A percentile compares a stretch with the other conserved stretches of the same genome.
phyloP scores from a whole-genome alignment of 202 grass and related monocot species.

The Cymbopogon flexuosus region DNA sequence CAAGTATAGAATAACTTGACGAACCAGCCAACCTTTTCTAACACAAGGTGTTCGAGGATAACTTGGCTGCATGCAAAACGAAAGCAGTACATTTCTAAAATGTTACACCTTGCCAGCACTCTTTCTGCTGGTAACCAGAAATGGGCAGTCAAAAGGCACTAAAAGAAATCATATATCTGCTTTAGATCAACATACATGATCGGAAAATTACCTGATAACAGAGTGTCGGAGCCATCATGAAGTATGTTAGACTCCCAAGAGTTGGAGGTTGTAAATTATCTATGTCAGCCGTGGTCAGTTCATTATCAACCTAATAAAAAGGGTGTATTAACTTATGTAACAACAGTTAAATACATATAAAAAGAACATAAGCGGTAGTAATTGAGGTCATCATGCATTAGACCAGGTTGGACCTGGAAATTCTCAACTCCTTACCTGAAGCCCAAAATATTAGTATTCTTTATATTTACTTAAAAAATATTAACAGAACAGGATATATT shows the following conservation, averaged over 20 bases:
- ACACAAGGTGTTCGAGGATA: constrained; percentile 57
- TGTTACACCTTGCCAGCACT: not conserved
- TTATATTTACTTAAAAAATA: not conserved
- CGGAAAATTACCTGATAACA: constrained; percentile 70
- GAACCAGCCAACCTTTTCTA: constrained; percentile 64
- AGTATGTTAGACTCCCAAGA: constrained; percentile 54
- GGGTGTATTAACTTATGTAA: constrained; percentile 24
- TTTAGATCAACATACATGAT: not conserved
- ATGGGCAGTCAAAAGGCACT: not conserved
- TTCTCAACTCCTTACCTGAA: not conserved
- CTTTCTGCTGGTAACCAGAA: constrained; percentile 1
- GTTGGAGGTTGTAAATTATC: constrained; percentile 52
- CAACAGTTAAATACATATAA: not conserved
- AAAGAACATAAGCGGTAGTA: not conserved
- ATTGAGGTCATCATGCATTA: not conserved
- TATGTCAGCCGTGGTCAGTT: constrained; percentile 23
- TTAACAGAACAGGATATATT: not conserved
- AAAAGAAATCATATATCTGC: not conserved
- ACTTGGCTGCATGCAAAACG: constrained; percentile 46
- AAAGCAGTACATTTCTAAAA: constrained; percentile 11
- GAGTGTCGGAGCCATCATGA: constrained; percentile 76
- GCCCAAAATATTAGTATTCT: not conserved
- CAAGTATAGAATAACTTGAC: constrained; percentile 65
- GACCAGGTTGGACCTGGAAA: not conserved
- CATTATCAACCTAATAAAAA: constrained; percentile 43